phyloP scores from a whole-genome alignment of 371 early-diverging fungal genomes.

The Circinella minor region DNA sequence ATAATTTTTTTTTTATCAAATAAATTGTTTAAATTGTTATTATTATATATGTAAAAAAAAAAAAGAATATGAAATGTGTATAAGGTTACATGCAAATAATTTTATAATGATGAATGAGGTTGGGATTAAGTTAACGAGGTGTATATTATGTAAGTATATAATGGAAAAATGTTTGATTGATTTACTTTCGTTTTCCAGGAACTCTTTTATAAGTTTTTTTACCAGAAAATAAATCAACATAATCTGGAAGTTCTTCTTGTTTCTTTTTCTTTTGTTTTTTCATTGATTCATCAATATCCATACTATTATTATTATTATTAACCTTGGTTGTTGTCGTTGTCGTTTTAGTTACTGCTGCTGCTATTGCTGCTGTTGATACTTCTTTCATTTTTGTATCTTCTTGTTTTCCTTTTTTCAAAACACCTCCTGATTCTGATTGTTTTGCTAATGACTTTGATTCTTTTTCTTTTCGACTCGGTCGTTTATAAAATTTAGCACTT shows the following conservation, averaged over 20 bases:
- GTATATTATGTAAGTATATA: too few species aligned
- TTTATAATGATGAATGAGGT: too few species aligned
- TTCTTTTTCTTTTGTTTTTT: constrained; percentile 20
- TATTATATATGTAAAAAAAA: too few species aligned
- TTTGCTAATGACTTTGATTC: constrained; percentile 47
- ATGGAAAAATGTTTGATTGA: not conserved
- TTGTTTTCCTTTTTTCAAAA: constrained; percentile 24
- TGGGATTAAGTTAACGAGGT: too few species aligned
- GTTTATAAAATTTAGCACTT: constrained; percentile 66
- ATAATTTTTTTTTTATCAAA: too few species aligned
- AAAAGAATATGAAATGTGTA: too few species aligned
- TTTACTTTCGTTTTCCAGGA: constrained; percentile 38
- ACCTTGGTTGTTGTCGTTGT: constrained; percentile 2
- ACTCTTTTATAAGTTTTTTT: constrained; percentile 49
- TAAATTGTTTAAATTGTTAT: too few species aligned
- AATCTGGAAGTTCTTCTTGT: constrained; percentile 38
- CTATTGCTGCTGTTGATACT: constrained; percentile 17
- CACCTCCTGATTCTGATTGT: constrained; percentile 24
- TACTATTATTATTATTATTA: too few species aligned
- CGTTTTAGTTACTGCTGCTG: constrained; percentile 3
- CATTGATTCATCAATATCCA: constrained; percentile 31
- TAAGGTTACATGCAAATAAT: too few species aligned
- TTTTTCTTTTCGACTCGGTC: constrained; percentile 65
- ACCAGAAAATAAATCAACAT: constrained; percentile 52
- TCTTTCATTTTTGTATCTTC: constrained; percentile 20